Evolutionary conservation across 2,329 filamentous ascomycete genomes (phyloP), one percentile per base, ranked within the genome.

Genomic region (Paraconiothyrium sp.): DNA sequence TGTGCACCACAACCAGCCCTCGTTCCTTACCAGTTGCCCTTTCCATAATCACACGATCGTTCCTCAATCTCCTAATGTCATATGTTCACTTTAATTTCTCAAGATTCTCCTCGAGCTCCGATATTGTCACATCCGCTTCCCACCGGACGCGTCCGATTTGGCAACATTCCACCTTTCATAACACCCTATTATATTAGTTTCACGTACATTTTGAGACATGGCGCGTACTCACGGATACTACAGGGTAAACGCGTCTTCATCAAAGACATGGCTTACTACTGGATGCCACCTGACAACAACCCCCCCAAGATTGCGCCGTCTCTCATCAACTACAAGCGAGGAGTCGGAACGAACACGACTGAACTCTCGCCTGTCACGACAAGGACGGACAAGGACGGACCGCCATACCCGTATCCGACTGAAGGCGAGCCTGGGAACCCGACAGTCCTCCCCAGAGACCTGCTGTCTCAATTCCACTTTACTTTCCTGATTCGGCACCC

Each of bases 401-500:
- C 82, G 22, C 86, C 86, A 10, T 88, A 86, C 72, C 87, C 88
- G 2, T 89, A 89, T 70, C 69, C 81, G 62, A 89, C 87, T 2
- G 76, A 80, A 37, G 74, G 81, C 3, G 90, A 94, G 79, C 82
- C 86, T 2, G 84, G 84, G 60, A 98, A 98, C 80, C 94, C 94
- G 1, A 97, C 93, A 0, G 90, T 96, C 30, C 82, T 98, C 54
- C 95, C 95, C 2, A 81, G 87, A 32, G 87, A 88, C 34, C 82
- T 92, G 61, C 84, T 98, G 60, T 86, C 88, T 73, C 85, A 88
- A 68, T 98, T 97, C 81, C 93, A 97, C 80, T 98, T 94, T 82
- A 92, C 94, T 24, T 98, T 99, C 81, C 86, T 98, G 66, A 98
- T 99, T 83, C 94, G 95, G 60, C 93, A 98, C 78, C 95, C 95